Percentiles rank a stretch among this genome's conserved stretches.
phyloP scores from a whole-genome alignment of 2,329 filamentous ascomycete species.

The Coniochaeta ligniaria region DNA sequence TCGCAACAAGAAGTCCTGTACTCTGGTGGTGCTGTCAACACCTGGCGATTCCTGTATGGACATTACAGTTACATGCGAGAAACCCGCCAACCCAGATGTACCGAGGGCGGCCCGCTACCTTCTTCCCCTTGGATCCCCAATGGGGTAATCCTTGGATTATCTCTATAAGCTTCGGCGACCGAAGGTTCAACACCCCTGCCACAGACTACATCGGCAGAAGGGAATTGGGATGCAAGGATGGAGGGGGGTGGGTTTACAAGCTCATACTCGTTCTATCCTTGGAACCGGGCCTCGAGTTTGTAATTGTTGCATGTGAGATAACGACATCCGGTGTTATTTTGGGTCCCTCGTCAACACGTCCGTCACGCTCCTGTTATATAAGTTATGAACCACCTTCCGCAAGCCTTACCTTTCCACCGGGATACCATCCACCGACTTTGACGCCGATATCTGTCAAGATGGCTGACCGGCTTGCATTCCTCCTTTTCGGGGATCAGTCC shows the following conservation, averaged over 20 bases:
- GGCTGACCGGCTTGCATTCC: slow-evolving; percentile 42
- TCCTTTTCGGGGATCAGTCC: slow-evolving; percentile 68
- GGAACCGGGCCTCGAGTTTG: slow-evolving; percentile 1
- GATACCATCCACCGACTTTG: slow-evolving; percentile 4
- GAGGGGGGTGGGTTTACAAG: slow-evolving; percentile 15
- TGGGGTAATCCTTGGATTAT: slow-evolving; percentile 27
- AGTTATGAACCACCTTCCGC: not conserved
- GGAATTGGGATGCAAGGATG: slow-evolving; percentile 13
- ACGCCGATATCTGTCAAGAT: slow-evolving; percentile 26
- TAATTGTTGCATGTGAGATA: not conserved
- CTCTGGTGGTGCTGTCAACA: not conserved
- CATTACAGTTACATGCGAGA: slow-evolving; percentile 9
- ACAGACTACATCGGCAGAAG: slow-evolving; percentile 19
- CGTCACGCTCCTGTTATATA: slow-evolving; percentile 8
- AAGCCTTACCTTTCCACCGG: not conserved
- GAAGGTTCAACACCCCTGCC: slow-evolving; percentile 29
- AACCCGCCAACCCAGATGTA: not conserved
- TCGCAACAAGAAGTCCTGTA: not conserved
- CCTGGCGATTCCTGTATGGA: slow-evolving; percentile 10
- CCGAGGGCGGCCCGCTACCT: not conserved
- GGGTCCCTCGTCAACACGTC: not conserved
- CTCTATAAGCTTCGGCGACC: slow-evolving; percentile 36
- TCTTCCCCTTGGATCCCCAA: slow-evolving; percentile 16
- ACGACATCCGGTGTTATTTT: slow-evolving; percentile 1
- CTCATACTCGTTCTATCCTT: slow-evolving; percentile 7